Evolutionary conservation across 805 yeast species (phyloP), one percentile per base, ranked within the genome.

Genomic region (Zygosaccharomyces rouxii): DNA sequence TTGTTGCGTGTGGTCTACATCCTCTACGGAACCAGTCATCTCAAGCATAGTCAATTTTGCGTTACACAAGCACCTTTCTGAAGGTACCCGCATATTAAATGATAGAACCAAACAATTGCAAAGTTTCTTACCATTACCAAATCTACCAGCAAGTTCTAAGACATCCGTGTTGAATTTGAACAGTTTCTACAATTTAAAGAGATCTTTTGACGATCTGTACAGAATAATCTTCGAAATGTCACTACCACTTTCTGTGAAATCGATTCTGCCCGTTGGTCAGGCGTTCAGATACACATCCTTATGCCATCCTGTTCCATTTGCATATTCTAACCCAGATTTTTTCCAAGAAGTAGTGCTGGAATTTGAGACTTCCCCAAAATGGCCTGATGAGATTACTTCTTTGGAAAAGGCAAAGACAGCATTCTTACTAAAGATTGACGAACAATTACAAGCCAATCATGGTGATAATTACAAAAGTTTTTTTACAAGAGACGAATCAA

Each of bases 351-450:
- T 84, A 13, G 75, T 94, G 7, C 64, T 94, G 31, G 96, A 90
- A 67, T 88, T 94, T 66, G 99, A 94, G 69, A 73, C 86, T 3
- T 87, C 96, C 2, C 76, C 79, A n/a, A 81, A 82, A 64, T 94
- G 99, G 99, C 99, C 99, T 2, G 95, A 87, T 66, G 97, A 94
- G 64, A 64, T 89, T 5, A 70, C 75, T 35, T 89, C 97, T 2
- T 70, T 89, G 47, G 98, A 94, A 65, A 83, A 85, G 59, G 85
- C 96, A 13, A 94, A 94, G 62, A 80, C 95, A 28, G 98, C 98
- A 6, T 88, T 94, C 56, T 70, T 92, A 57, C 64, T 94, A 46
- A 85, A 85, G 57, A 78, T 90, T 19, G 77, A 80, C 44, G 78
- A 79, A 42, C 63, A 61, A 22, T 50, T 78, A 18, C 59, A 68